Evolutionary conservation across 2,329 filamentous ascomycete species (phyloP).

Genomic region (Fusarium coicis): DNA sequence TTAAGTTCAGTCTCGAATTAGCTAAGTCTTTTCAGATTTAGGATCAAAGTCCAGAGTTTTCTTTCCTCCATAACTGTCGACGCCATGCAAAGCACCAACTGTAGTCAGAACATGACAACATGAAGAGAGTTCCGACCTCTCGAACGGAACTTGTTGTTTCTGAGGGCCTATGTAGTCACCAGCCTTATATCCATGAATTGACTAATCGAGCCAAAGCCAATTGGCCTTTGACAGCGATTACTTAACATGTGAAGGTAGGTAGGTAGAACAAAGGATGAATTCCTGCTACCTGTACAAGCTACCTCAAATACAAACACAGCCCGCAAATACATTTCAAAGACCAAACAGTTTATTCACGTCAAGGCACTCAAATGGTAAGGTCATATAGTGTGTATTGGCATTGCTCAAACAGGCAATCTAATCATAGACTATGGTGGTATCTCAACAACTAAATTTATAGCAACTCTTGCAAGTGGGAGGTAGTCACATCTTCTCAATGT

Average conservation of each 20-base stretch:
- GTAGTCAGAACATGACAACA: not conserved
- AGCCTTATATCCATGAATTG: not conserved
- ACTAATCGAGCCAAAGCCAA: not conserved
- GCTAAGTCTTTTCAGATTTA: too few relatives aligned
- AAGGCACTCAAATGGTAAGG: not conserved
- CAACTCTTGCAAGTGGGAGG: conserved; percentile 12
- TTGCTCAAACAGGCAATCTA: conserved; percentile 4
- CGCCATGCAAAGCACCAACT: not conserved
- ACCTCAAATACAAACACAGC: fast-evolving
- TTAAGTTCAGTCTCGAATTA: too few relatives aligned
- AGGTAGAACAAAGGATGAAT: not conserved
- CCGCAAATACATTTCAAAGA: not conserved
- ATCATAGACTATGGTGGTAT: conserved; percentile 26
- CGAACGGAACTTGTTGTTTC: too few relatives aligned
- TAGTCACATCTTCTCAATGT: conserved; percentile 34
- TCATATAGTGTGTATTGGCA: not conserved
- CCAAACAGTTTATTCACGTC: not conserved
- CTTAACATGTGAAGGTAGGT: fast-evolving
- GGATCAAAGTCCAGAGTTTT: not conserved
- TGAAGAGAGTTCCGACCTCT: too few relatives aligned
- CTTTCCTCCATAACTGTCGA: not conserved
- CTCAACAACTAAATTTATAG: conserved; percentile 27
- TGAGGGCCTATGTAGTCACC: too few relatives aligned
- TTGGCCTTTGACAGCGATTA: not conserved
- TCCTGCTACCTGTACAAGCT: fast-evolving